Percentiles rank a stretch among this genome's conserved stretches.
phyloP scores from a whole-genome alignment of 179 eudicot genomes.

The Patellifolia procumbens region DNA sequence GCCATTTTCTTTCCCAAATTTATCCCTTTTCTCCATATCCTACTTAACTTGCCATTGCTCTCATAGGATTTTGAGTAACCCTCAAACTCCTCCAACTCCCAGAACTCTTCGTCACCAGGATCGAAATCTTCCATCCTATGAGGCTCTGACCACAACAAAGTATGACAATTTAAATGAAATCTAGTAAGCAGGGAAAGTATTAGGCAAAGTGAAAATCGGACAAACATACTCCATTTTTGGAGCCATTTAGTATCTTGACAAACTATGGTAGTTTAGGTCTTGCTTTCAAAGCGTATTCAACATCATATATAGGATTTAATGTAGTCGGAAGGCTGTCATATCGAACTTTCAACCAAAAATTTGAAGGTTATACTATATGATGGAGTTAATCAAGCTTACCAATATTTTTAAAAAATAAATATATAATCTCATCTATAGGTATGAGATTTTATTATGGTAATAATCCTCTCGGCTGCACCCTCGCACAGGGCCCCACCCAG shows the following conservation, averaged over 20 bases:
- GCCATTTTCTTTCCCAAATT: constrained; percentile 57
- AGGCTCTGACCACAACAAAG: neutral
- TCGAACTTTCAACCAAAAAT: neutral
- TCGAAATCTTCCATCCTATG: constrained; percentile 51
- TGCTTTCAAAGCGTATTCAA: neutral
- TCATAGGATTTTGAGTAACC: constrained; percentile 21
- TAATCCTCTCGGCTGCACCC: too few relatives aligned
- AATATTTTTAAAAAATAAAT: too few relatives aligned
- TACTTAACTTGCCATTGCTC: constrained; percentile 26
- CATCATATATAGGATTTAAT: neutral
- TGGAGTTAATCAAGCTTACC: too few relatives aligned
- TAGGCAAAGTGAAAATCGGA: neutral
- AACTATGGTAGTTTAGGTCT: neutral
- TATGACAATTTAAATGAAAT: neutral
- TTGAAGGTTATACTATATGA: neutral
- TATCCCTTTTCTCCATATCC: constrained; percentile 52
- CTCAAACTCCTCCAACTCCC: constrained; percentile 11
- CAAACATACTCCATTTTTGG: neutral
- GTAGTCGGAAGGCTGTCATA: neutral
- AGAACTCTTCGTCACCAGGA: constrained; percentile 33
- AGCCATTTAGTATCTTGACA: neutral
- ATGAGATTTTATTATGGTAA: too few relatives aligned
- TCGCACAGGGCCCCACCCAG: too few relatives aligned
- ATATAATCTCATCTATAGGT: too few relatives aligned
- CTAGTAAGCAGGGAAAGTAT: neutral